A percentile compares a stretch with the other conserved stretches of the same genome.
Conservation (phyloP, 768 basidiomycete species). For the Tubosaeta sp. region DNA sequence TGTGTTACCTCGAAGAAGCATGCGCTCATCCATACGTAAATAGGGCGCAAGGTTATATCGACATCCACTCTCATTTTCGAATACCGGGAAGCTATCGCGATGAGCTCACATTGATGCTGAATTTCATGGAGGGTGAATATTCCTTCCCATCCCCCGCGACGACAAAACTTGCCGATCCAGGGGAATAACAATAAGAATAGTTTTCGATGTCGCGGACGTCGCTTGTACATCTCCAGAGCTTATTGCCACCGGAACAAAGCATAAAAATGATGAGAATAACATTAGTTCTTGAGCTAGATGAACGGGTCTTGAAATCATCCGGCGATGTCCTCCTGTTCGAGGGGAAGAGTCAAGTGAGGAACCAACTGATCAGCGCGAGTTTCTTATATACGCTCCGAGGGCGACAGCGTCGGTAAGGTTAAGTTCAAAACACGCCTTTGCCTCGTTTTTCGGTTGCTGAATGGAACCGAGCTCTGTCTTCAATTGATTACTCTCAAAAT, state of each 20-base stretch:
- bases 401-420: slow-evolving; percentile 8
- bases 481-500: neutral
- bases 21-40: neutral
- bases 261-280: neutral
- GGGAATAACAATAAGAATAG: neutral
- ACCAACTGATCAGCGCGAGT: slow-evolving; percentile 5
- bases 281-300: neutral
- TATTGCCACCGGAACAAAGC: slow-evolving; percentile 18
- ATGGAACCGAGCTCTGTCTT: slow-evolving; percentile 10
- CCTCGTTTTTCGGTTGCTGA: slow-evolving; percentile 22
- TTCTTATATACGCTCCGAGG: neutral
- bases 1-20: neutral
- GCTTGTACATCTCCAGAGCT: slow-evolving; percentile 8
- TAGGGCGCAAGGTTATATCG: neutral
- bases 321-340: neutral
- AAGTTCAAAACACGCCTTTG: slow-evolving; percentile 17
- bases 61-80: neutral
- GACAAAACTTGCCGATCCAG: neutral
- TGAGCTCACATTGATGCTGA: neutral
- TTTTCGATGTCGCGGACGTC: slow-evolving; percentile 4
- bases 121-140: neutral
- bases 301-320: neutral
- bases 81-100: neutral
- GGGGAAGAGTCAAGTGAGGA: neutral
- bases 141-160: neutral